Evolutionary conservation across 805 yeast genomes (phyloP), one percentile per base, ranked within the genome.

Genomic region (Isabelozyma gotoi): DNA sequence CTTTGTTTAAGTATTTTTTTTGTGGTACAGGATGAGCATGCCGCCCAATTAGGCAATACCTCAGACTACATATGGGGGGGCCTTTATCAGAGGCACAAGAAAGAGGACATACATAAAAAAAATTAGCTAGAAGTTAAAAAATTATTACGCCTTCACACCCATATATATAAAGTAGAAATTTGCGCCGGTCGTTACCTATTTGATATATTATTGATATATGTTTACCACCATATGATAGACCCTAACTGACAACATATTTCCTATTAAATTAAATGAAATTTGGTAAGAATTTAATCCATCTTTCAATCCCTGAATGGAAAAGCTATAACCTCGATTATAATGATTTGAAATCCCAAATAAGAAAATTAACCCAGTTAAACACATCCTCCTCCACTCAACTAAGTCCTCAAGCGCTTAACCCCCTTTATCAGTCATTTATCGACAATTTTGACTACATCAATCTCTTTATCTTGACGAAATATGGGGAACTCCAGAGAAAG

Each of bases 261-360:
- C 10, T 24, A 7, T 24, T n/a, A 24, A 24, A n/a, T 24, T 24
- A 24, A 18, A 91, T 91, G 98, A 92, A 89, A 66, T 91, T 90
- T 63, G 96, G 97, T 40, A 73, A 80, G 34, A 90, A 85, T 56
- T 74, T 91, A 17, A 71, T 77, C 41, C 81, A 79, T 50, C 75
- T 88, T 52, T 85, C 96, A 10, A 85, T 89, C 18, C 89, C 91
- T 2, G 94, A 88, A 67, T 91, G 98, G 97, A 78, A 78, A 54
- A 78, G 80, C 48, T 84, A 88, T 64, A 89, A 91, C 62, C 74
- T 91, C 33, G 90, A 88, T 56, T 91, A 91, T 65, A 85, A 88
- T 51, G 87, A 82, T 31, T 61, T 91, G 44, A 91, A 90, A 63
- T 65, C 66, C 4, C 73, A 77, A 36, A 88, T 91, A 45, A 76